phyloP scores from a whole-genome alignment of 2,329 filamentous ascomycete genomes.

The Metarhizium humberi region DNA sequence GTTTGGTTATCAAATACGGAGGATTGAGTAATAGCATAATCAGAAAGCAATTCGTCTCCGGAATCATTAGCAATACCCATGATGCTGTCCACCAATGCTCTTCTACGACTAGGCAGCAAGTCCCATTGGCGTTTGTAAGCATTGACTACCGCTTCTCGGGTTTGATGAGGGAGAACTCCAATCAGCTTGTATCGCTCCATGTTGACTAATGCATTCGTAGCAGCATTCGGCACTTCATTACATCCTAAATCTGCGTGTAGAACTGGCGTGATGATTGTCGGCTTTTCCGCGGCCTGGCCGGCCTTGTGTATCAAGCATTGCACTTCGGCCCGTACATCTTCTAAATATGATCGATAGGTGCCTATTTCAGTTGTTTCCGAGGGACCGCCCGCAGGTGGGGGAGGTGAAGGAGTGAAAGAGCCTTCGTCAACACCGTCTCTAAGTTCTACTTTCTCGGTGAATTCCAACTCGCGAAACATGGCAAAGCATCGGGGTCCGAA shows the following conservation, averaged over 20 bases:
- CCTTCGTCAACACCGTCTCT: slow-evolving; percentile 30
- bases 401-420: slow-evolving; percentile 24
- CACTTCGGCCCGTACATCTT: slow-evolving; percentile 40
- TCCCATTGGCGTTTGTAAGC: slow-evolving; percentile 33
- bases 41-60: slow-evolving; percentile 23
- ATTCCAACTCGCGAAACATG: slow-evolving; percentile 41
- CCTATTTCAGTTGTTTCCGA: slow-evolving; percentile 26
- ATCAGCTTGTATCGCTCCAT: slow-evolving; percentile 24
- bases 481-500: slow-evolving; percentile 41
- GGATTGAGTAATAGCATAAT: slow-evolving; percentile 28
- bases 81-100: slow-evolving; percentile 22
- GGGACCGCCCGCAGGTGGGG: slow-evolving; percentile 22
- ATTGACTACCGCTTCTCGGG: slow-evolving; percentile 25
- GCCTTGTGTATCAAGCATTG: slow-evolving; percentile 31
- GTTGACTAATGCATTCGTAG: slow-evolving; percentile 19
- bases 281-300: slow-evolving; percentile 20
- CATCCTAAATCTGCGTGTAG: slow-evolving; percentile 23
- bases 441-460: slow-evolving; percentile 29
- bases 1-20: slow-evolving; percentile 29
- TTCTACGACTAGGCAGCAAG: slow-evolving; percentile 19
- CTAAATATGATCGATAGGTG: slow-evolving; percentile 36
- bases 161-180: slow-evolving; percentile 27
- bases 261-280: slow-evolving; percentile 19
- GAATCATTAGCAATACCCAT: slow-evolving; percentile 25
- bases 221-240: slow-evolving; percentile 18